A percentile compares a stretch with the other conserved stretches of the same genome.
phyloP scores from a whole-genome alignment of 306 rosid genomes.

The Pterocarpus santalinus region DNA sequence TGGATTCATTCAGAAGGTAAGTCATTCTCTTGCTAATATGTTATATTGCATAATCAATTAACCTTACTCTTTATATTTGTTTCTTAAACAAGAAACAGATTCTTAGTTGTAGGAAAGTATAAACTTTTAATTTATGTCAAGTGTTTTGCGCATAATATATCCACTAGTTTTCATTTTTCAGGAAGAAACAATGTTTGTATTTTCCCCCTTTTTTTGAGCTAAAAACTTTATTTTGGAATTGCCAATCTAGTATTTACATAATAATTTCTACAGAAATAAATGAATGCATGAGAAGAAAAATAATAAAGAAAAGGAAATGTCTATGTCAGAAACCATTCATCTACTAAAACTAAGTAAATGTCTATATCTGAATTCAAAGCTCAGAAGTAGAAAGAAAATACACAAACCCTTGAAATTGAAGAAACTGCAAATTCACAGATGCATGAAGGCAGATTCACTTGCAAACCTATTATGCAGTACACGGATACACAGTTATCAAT shows the following conservation, averaged over 20 bases:
- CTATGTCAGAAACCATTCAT: no score
- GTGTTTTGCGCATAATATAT: constrained; percentile 9
- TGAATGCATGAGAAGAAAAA: constrained; percentile 1
- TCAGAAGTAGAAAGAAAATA: no score
- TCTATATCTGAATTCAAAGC: no score
- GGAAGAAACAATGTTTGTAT: constrained; percentile 17
- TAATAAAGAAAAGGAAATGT: neutral
- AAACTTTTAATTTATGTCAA: constrained; percentile 4
- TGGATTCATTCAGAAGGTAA: constrained; percentile 81
- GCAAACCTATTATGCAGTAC: neutral
- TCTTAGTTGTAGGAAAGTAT: constrained; percentile 26
- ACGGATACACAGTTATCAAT: no score
- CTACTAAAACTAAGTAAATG: no score
- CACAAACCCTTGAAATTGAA: neutral
- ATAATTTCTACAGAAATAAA: constrained; percentile 11
- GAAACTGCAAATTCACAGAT: neutral
- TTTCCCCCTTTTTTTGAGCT: neutral
- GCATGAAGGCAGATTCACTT: neutral
- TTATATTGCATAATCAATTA: constrained; percentile 20
- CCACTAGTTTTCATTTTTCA: neutral
- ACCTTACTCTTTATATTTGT: constrained; percentile 14
- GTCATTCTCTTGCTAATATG: constrained; percentile 35
- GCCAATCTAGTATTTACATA: neutral
- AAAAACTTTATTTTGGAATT: neutral
- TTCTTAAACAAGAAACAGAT: constrained; percentile 12